phyloP scores from a whole-genome alignment of 1,139 yeast genomes.

The Suhomyces kunorum region DNA sequence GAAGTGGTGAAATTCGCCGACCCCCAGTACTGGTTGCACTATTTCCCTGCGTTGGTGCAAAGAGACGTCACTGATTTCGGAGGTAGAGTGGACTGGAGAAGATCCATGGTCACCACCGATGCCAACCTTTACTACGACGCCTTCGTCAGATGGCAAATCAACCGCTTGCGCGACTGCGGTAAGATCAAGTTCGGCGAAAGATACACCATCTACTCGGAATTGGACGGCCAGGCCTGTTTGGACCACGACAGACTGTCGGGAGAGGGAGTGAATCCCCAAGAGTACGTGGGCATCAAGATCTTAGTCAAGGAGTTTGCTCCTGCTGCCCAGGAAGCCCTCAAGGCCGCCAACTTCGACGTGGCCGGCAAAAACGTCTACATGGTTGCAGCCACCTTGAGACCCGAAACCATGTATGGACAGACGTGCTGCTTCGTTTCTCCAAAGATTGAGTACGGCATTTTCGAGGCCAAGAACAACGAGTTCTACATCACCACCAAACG shows the following conservation, averaged over 20 bases:
- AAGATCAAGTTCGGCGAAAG: conserved; percentile 98
- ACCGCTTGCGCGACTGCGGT: conserved; percentile 78
- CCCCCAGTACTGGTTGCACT: conserved; percentile 81
- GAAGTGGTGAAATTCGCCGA: conserved; percentile 89
- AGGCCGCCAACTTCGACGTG: conserved; percentile 46
- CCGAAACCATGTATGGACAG: conserved; percentile 99
- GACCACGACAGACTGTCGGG: conserved; percentile 98
- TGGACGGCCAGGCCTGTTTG: conserved; percentile 99
- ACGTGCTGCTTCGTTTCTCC: conserved; percentile 98
- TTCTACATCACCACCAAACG: conserved; percentile 90
- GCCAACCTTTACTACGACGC: conserved; percentile 94
- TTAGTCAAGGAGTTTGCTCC: conserved; percentile 61
- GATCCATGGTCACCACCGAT: conserved; percentile 94
- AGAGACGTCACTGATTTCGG: conserved; percentile 81
- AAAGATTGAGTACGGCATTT: conserved; percentile 87
- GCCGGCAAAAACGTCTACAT: conserved; percentile 67
- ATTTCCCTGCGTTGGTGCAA: conserved; percentile 89
- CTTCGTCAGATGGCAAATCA: conserved; percentile 96
- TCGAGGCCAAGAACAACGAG: conserved; percentile 76
- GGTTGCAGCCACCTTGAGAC: conserved; percentile 97
- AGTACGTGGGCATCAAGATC: conserved; percentile 91
- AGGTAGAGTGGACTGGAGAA: conserved; percentile 97
- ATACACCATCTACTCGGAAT: conserved; percentile 94
- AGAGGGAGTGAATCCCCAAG: conserved; percentile 97
- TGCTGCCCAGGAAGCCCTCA: conserved; percentile 54